phyloP scores from a whole-genome alignment of 768 basidiomycete species.

The Asterophora parasitica region DNA sequence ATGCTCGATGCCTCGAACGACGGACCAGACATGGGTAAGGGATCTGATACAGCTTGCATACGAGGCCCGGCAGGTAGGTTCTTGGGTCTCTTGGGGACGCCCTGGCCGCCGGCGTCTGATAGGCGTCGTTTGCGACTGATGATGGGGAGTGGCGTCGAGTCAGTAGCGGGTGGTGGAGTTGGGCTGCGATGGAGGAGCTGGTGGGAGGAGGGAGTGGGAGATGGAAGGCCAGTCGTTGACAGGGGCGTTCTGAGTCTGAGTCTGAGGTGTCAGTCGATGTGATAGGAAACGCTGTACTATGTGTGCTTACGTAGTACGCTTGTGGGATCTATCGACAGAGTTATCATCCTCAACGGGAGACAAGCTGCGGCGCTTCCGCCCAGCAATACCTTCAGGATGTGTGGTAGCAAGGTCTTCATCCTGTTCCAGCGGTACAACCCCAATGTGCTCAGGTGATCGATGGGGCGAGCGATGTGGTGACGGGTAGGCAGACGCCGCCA shows the following conservation, averaged over 20 bases:
- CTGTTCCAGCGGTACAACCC: neutral
- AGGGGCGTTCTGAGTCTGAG: neutral
- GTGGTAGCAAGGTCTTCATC: slow-evolving; percentile 3
- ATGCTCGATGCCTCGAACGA: slow-evolving; percentile 15
- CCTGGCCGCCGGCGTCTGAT: slow-evolving; percentile 24
- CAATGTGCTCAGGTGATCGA: slow-evolving; percentile 9
- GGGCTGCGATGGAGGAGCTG: neutral
- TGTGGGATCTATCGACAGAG: slow-evolving; percentile 1
- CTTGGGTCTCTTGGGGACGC: slow-evolving; percentile 22
- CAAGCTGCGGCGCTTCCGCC: slow-evolving; percentile 12
- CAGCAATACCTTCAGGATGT: neutral
- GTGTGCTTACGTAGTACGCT: slow-evolving; percentile 14
- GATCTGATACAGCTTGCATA: slow-evolving; percentile 25
- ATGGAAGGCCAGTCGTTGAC: slow-evolving; percentile 4
- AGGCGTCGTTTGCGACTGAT: slow-evolving; percentile 32
- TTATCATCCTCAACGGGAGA: slow-evolving; percentile 5
- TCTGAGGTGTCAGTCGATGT: neutral
- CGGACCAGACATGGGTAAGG: slow-evolving; percentile 19
- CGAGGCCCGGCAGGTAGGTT: slow-evolving; percentile 15
- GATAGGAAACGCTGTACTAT: neutral
- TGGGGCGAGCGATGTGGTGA: slow-evolving; percentile 17
- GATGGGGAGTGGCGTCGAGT: neutral
- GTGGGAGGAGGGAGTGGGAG: slow-evolving; percentile 8
- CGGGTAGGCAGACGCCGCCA: slow-evolving; percentile 13
- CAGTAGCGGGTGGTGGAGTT: neutral